phyloP scores from a whole-genome alignment of 2,329 filamentous ascomycete species.

The Aspergillus intermedius region DNA sequence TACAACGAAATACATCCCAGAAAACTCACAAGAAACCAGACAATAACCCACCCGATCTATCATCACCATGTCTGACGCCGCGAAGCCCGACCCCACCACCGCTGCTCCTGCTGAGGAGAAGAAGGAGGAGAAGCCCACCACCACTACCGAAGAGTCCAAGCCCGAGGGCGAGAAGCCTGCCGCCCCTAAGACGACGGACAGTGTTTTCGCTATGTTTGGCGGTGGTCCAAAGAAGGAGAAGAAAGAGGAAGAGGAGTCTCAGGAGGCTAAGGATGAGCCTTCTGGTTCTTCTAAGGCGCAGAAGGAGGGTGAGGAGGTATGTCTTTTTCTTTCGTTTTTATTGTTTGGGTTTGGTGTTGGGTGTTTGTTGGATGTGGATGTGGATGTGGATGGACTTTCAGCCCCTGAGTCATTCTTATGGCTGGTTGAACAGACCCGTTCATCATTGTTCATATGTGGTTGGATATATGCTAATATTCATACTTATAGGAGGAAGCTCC shows the following conservation, averaged over 20 bases:
- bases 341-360: conserved; percentile 4
- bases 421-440: too few species aligned
- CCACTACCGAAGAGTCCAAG: conserved; percentile 28
- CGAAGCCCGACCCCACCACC: conserved; percentile 40
- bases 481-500: conserved; percentile 59
- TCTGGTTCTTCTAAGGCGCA: conserved; percentile 83
- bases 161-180: conserved; percentile 23
- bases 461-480: background rate
- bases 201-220: conserved; percentile 97
- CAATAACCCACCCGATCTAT: background rate
- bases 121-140: conserved; percentile 26
- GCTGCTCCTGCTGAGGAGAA: conserved; percentile 28
- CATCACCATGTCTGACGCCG: conserved; percentile 36
- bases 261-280: conserved; percentile 75
- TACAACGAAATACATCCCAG: background rate
- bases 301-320: conserved; percentile 50
- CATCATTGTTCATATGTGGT: too few species aligned
- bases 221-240: conserved; percentile 96
- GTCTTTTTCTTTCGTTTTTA: conserved; percentile 29
- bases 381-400: conserved; percentile 1
- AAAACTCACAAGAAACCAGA: background rate
- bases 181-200: conserved; percentile 41
- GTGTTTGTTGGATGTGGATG: conserved; percentile 6
- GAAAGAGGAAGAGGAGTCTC: conserved; percentile 60
- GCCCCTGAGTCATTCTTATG: background rate